Evolutionary conservation across 2,329 filamentous ascomycete species (phyloP).

Genomic region (Xylariaceae sp.): DNA sequence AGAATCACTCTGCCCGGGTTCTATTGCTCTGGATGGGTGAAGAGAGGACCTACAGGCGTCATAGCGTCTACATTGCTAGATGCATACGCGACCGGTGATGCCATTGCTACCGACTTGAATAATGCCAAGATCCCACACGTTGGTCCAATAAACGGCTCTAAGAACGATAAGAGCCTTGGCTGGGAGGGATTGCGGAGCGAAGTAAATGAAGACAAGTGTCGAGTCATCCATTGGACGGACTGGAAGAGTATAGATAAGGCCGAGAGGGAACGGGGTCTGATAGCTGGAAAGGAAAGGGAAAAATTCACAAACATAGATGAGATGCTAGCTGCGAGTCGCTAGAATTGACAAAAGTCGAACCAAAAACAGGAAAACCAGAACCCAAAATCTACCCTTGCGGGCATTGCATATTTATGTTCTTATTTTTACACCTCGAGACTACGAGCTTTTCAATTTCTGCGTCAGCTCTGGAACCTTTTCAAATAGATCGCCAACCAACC

Average conservation of each 20-base stretch:
- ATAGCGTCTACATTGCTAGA: slow-evolving; percentile 96
- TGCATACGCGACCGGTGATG: slow-evolving; percentile 82
- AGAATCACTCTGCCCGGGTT: slow-evolving; percentile 57
- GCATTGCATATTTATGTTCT: slow-evolving; percentile 19
- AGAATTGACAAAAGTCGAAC: slow-evolving; percentile 14
- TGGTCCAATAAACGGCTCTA: slow-evolving; percentile 43
- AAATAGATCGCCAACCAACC: slow-evolving; percentile 90
- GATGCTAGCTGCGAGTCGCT: slow-evolving; percentile 51
- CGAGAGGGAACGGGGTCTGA: slow-evolving; percentile 62
- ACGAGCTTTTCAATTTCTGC: slow-evolving; percentile 74
- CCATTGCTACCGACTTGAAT: slow-evolving; percentile 61
- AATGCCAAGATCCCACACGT: too few species aligned
- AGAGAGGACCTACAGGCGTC: slow-evolving; percentile 87
- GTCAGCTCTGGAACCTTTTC: slow-evolving; percentile 94
- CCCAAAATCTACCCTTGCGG: slow-evolving; percentile 10
- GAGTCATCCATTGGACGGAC: slow-evolving; percentile 71
- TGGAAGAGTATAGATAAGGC: slow-evolving; percentile 79
- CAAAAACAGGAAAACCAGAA: not conserved
- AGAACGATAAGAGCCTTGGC: slow-evolving; percentile 39
- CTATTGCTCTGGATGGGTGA: slow-evolving; percentile 96
- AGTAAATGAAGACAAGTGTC: slow-evolving; percentile 48
- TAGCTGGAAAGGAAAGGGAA: slow-evolving; percentile 71
- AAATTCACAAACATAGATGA: slow-evolving; percentile 54
- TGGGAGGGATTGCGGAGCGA: slow-evolving; percentile 72
- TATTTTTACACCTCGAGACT: slow-evolving; percentile 16